Percentiles rank a stretch among this genome's conserved stretches.
phyloP scores from a whole-genome alignment of 1,284 basidiomycete genomes.

The Chondrostereum purpureum region DNA sequence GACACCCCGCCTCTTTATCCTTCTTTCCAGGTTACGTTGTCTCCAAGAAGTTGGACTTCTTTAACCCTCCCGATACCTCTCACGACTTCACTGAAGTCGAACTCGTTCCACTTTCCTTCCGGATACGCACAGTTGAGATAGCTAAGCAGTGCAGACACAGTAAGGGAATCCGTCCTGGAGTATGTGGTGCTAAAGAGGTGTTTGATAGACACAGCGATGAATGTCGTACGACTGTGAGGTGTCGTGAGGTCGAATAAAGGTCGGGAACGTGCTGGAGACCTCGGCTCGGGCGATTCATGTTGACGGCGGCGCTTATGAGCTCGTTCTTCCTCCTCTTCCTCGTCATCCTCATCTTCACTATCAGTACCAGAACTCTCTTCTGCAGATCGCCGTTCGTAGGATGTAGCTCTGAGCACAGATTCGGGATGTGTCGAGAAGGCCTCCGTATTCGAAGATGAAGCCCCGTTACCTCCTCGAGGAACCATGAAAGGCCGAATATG shows the following conservation, averaged over 20 bases:
- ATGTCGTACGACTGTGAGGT: background rate
- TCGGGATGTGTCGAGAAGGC: too few species aligned
- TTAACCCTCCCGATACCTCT: background rate
- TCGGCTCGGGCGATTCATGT: background rate
- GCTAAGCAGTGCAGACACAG: background rate
- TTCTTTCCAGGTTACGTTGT: background rate
- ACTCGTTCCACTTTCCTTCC: background rate
- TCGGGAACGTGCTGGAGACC: background rate
- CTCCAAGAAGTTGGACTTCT: background rate
- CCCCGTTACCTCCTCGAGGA: too few species aligned
- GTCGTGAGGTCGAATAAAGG: background rate
- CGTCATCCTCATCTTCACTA: background rate
- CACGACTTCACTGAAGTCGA: background rate
- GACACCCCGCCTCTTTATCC: background rate
- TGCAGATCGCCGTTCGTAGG: background rate
- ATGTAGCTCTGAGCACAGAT: background rate
- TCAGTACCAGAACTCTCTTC: background rate
- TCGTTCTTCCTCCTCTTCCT: background rate
- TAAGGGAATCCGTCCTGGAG: background rate
- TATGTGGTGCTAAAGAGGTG: background rate
- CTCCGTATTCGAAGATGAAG: too few species aligned
- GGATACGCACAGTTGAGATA: constrained; percentile 1
- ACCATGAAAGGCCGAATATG: too few species aligned
- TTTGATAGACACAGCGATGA: background rate
- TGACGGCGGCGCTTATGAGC: background rate